A percentile compares a stretch with the other conserved stretches of the same genome.
phyloP scores from a whole-genome alignment of 1,284 basidiomycete species.

The Wolfiporia cocos region DNA sequence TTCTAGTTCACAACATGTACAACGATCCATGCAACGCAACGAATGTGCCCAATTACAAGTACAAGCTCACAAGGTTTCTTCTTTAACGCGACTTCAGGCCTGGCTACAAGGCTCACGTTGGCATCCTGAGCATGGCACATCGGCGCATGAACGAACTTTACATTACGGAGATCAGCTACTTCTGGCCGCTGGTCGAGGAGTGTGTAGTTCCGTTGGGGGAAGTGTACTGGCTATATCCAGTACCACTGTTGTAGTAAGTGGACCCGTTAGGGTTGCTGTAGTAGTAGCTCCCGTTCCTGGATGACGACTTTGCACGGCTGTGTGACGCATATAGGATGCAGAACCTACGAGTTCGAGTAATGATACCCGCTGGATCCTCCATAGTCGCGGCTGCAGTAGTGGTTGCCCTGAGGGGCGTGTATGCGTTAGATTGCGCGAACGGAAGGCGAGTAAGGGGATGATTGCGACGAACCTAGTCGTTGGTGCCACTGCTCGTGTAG shows the following conservation, averaged over 20 bases:
- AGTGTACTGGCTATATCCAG: conserved; percentile 10
- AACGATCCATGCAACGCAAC: no score
- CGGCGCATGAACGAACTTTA: no score
- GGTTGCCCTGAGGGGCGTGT: conserved; percentile 19
- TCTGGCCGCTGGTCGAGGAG: no score
- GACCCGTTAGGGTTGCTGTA: conserved; percentile 10
- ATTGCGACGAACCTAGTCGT: conserved; percentile 16
- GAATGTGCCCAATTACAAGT: no score
- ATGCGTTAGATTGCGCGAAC: not conserved
- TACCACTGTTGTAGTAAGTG: conserved; percentile 11
- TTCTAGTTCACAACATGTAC: no score
- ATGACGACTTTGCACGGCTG: not conserved
- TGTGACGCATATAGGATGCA: no score
- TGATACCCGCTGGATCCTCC: conserved; percentile 21
- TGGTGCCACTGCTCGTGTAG: conserved; percentile 17
- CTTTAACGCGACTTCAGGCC: no score
- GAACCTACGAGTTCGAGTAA: conserved; percentile 22
- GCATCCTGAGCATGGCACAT: no score
- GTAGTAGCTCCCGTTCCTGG: conserved; percentile 13
- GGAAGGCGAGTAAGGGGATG: not conserved
- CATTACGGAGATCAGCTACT: no score
- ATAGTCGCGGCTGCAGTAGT: conserved; percentile 19
- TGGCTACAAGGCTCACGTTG: no score
- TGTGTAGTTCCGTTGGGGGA: conserved; percentile 9
- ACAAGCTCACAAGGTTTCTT: no score